Base-by-base conservation (phyloP, 2,329 filamentous ascomycete genomes). In the Moelleriella libera region DNA sequence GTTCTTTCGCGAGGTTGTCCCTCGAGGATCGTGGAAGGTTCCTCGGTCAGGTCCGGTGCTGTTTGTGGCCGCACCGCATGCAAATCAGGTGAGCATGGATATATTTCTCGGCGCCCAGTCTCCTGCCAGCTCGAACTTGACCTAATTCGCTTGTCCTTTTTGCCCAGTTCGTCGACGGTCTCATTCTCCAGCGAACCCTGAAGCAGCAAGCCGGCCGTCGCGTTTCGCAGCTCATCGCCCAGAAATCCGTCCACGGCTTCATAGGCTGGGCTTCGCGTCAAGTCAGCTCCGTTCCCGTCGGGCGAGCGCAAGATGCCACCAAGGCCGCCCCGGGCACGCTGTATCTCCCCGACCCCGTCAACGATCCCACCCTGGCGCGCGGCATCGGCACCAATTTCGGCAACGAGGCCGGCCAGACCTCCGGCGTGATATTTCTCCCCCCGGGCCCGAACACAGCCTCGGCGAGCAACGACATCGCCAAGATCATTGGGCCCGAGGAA, bases 1-100 rank as follows among this genome's bases (percentile, higher is more conserved):
- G 55, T 98, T 98, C 78, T 98, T 98, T 72, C 83, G 92, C 56
- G 92, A 98, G 67, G 88, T 98, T 12, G 89, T 97, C 62, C 92
- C 92, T 10, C 79, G 92, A 54, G 88, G 88, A 55, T 87, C 89
- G 52, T 98, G 92, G 88, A 90, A 89, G 65, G 85, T 98, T 43
- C 92, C 92, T 43, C 81, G 84, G 58, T 77, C 80, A 52, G 92
- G 89, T 0, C 89, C 92, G 1, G 79, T 98, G 52, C 86, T 98
- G 50, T 92, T 98, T 59, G 92, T 98, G 55, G 92, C 89, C 43
- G 92, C 90, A 47, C 92, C 92, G 54, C 92, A 98, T 72, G 90
- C 90, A 50, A 98, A 98, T 64, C 88, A 92, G 77, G 84, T 88
- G 34, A 37, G 34, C 34, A 37, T 9, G 34, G 34, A 37, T 37